Evolutionary conservation across 1,284 basidiomycete genomes (phyloP).

Genomic region (Coniferiporia weirii): DNA sequence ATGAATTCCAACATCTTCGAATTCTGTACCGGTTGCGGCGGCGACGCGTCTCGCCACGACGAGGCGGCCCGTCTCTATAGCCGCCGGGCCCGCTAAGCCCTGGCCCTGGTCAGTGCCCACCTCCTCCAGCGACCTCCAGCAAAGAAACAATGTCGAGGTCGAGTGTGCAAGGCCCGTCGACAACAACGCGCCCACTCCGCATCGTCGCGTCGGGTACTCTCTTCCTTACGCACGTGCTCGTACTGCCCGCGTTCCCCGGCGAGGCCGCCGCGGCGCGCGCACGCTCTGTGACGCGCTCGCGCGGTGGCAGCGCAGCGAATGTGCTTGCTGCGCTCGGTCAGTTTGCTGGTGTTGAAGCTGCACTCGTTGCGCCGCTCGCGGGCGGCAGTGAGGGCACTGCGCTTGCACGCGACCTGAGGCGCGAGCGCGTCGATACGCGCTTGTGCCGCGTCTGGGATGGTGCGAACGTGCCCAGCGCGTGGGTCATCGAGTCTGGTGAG

Average conservation of each 20-base stretch:
- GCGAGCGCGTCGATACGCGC: conserved; percentile 59
- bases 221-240: conserved; percentile 67
- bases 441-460: conserved; percentile 71
- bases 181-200: conserved; percentile 42
- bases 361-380: conserved; percentile 68
- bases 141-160: conserved; percentile 1
- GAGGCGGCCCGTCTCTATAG: no score
- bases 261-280: conserved; percentile 58
- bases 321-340: conserved; percentile 69
- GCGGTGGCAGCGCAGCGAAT: conserved; percentile 67
- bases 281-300: conserved; percentile 56
- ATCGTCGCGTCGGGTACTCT: conserved; percentile 74
- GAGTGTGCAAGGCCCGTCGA: neutral
- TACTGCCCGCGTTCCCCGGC: conserved; percentile 54
- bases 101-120: no score
- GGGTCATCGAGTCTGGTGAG: conserved; percentile 69
- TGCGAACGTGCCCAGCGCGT: conserved; percentile 71
- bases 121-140: neutral
- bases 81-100: no score
- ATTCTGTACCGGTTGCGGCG: no score
- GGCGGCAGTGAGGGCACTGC: conserved; percentile 62
- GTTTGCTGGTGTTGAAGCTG: conserved; percentile 58
- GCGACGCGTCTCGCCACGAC: no score
- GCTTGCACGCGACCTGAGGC: conserved; percentile 59
- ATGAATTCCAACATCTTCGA: no score